These are phyloP conservation scores for Alternaria atra DNA, from an alignment of 2,329 filamentous ascomycete genomes.

Conservation along the genomic window DNA sequence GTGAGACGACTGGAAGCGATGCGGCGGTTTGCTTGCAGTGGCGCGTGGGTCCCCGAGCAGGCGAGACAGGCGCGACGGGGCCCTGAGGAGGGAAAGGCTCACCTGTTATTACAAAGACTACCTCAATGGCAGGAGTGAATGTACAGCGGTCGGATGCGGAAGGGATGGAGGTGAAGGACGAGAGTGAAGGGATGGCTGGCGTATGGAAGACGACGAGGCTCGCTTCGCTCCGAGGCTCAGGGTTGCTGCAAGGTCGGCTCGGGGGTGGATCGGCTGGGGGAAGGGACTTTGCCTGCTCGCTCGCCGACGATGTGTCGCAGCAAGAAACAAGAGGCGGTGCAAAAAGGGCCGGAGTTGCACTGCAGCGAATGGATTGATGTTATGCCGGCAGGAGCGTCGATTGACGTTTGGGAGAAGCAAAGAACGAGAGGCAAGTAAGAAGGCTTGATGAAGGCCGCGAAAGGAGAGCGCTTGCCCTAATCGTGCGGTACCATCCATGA, in stretches of 20 bases:
- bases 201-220: constrained; percentile 39
- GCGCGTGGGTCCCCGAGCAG: constrained; percentile 16
- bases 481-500: constrained; percentile 21
- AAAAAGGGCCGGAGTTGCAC: constrained; percentile 31
- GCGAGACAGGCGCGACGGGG: constrained; percentile 15
- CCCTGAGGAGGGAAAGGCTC: constrained; percentile 26
- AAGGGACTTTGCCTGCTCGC: constrained; percentile 15
- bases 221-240: constrained; percentile 41
- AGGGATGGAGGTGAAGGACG: constrained; percentile 16
- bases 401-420: constrained; percentile 22
- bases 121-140: constrained; percentile 12
- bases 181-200: constrained; percentile 40
- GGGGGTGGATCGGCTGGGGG: constrained; percentile 35
- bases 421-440: constrained; percentile 18
- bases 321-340: constrained; percentile 33
- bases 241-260: constrained; percentile 40
- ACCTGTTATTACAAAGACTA: constrained; percentile 40
- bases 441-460: constrained; percentile 30
- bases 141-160: constrained; percentile 8
- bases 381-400: constrained; percentile 24
- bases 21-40: constrained; percentile 13
- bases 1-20: constrained; percentile 9
- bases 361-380: constrained; percentile 30
- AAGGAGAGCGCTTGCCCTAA: constrained; percentile 35
- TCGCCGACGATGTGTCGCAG: constrained; percentile 31